phyloP scores from a whole-genome alignment of 2,329 filamentous ascomycete species.

The Penicillium sp. region DNA sequence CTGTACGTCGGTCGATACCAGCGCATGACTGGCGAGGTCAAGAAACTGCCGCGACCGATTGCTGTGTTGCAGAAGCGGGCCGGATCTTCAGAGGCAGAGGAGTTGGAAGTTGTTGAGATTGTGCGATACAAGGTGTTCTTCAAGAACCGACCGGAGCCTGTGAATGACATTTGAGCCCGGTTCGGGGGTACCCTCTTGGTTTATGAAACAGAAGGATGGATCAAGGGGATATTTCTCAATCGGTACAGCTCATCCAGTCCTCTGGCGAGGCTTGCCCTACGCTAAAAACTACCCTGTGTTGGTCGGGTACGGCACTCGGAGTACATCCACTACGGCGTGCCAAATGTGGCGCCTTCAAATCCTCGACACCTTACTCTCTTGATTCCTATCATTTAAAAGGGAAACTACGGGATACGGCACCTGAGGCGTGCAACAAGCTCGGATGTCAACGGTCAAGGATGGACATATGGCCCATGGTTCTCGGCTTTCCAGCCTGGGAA shows the following conservation, averaged over 20 bases:
- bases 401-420: background rate
- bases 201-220: background rate
- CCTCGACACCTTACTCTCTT: background rate
- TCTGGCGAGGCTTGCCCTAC: background rate
- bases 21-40: slow-evolving; percentile 83
- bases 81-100: slow-evolving; percentile 33
- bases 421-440: background rate
- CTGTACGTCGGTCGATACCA: slow-evolving; percentile 88
- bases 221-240: background rate
- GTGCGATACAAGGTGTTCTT: slow-evolving; percentile 86
- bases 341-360: background rate
- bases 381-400: background rate
- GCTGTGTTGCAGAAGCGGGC: slow-evolving; percentile 68
- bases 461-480: background rate
- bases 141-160: slow-evolving; percentile 78
- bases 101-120: slow-evolving; percentile 80
- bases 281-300: background rate
- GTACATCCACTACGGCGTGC: background rate
- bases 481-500: background rate
- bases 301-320: background rate
- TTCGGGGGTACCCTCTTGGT: background rate
- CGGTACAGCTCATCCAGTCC: background rate
- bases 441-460: background rate
- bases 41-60: slow-evolving; percentile 75
- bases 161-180: slow-evolving; percentile 48